Percentiles rank a stretch among this genome's conserved stretches.
These are phyloP conservation scores for Diaporthe humulicola DNA, from an alignment of 2,329 filamentous ascomycete species.

Conservation along the genomic window DNA sequence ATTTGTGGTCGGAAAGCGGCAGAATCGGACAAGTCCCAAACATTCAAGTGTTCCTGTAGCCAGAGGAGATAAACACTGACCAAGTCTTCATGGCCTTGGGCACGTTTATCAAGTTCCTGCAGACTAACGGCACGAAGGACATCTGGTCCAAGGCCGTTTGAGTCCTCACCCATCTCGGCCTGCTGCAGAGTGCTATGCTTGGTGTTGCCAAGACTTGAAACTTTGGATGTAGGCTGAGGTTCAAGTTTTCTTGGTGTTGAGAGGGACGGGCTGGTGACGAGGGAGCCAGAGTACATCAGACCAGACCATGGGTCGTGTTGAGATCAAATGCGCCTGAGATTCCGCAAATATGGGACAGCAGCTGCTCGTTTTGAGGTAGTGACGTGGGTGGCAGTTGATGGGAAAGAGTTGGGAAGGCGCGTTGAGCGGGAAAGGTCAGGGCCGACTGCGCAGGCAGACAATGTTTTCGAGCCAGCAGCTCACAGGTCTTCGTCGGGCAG, in stretches of 20 bases:
- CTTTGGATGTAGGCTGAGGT: background rate
- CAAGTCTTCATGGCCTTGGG: background rate
- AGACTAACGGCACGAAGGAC: slow-evolving; percentile 9
- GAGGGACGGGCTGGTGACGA: background rate
- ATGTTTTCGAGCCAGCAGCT: slow-evolving; percentile 11
- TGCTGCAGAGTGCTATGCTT: background rate
- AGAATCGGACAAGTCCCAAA: background rate
- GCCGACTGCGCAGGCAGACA: background rate
- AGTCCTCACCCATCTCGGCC: background rate
- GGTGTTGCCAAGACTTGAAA: background rate
- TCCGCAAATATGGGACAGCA: background rate
- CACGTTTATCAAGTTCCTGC: slow-evolving; percentile 28
- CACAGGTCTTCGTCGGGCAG: background rate
- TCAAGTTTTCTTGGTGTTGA: background rate
- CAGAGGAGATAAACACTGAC: slow-evolving; percentile 25
- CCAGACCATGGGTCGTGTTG: background rate
- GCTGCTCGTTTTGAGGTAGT: background rate
- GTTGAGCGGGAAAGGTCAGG: background rate
- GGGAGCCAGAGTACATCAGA: background rate
- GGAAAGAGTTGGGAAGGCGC: slow-evolving; percentile 18
- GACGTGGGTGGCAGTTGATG: background rate
- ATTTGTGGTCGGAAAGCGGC: slow-evolving; percentile 16
- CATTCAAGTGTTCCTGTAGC: slow-evolving; percentile 30
- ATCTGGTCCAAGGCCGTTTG: background rate
- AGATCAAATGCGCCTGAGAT: background rate